Percentiles rank a stretch among this genome's conserved stretches.
These are phyloP conservation scores for Phytophthora ramorum DNA, from an alignment of 352 stramenopile genomes.

Conservation along the genomic window DNA sequence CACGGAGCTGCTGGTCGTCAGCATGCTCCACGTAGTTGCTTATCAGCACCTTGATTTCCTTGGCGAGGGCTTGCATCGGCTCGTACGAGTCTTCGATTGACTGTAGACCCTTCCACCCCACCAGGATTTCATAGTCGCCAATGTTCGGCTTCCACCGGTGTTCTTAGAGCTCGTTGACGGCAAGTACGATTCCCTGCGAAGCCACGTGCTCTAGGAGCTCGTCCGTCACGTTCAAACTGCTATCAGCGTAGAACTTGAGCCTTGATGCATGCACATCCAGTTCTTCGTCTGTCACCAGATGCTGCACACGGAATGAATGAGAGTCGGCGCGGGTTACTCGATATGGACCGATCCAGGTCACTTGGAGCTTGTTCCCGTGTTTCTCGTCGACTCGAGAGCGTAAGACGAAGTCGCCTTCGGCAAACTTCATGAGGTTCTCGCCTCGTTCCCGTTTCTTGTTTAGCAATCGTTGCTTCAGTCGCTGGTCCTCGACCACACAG, in stretches of 20 bases:
- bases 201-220: neutral
- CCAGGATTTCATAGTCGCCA: slow-evolving; percentile 7
- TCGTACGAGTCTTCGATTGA: slow-evolving; percentile 4
- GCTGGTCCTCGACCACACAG: neutral
- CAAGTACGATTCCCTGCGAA: slow-evolving; percentile 7
- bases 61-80: neutral
- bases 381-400: neutral
- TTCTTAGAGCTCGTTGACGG: slow-evolving; percentile 1
- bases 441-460: slow-evolving; percentile 5
- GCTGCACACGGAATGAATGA: slow-evolving; percentile 11
- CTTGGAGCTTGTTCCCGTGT: neutral
- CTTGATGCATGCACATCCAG: slow-evolving; percentile 6
- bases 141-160: slow-evolving; percentile 11
- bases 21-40: neutral
- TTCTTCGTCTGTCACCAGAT: slow-evolving; percentile 11
- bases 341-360: neutral
- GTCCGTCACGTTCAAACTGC: neutral
- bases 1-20: neutral
- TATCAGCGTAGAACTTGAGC: slow-evolving; percentile 10
- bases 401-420: slow-evolving; percentile 6
- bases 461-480: slow-evolving; percentile 8
- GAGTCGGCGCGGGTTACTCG: neutral
- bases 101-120: slow-evolving; percentile 7
- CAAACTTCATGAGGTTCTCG: slow-evolving; percentile 16
- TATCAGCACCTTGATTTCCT: neutral